These are phyloP conservation scores for Fallopia convolvulus DNA, from an alignment of 148 eudicot genomes.

Conservation along the genomic window DNA sequence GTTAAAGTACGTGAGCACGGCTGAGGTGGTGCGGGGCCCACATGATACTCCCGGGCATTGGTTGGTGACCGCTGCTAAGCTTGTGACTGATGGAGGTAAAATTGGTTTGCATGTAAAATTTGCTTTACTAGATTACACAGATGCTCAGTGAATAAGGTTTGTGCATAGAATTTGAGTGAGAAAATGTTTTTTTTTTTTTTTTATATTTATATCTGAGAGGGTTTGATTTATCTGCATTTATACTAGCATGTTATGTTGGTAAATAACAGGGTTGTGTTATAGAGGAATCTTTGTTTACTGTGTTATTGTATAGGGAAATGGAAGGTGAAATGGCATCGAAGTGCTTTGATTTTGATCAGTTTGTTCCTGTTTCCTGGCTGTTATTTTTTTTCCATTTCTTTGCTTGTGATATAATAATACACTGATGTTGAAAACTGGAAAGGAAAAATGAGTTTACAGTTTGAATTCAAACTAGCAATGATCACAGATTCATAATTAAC, in stretches of 20 bases:
- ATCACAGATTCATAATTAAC: neutral
- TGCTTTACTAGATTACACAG: conserved; percentile 61
- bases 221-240: neutral
- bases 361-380: neutral
- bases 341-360: neutral
- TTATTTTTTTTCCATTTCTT: neutral
- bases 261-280: neutral
- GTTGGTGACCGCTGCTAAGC: conserved; percentile 84
- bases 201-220: neutral
- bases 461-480: neutral
- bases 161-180: conserved; percentile 19
- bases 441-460: neutral
- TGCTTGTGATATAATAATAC: neutral
- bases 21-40: conserved; percentile 76
- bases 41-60: conserved; percentile 92
- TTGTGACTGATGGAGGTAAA: conserved; percentile 70
- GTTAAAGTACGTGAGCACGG: conserved; percentile 55
- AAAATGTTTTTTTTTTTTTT: neutral
- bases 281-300: neutral
- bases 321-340: neutral
- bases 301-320: conserved; percentile 8
- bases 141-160: conserved; percentile 25
- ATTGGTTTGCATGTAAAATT: conserved; percentile 81
- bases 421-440: neutral
- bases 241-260: neutral